phyloP scores from a whole-genome alignment of 1,284 basidiomycete genomes.

The Psilocybe mexicana region DNA sequence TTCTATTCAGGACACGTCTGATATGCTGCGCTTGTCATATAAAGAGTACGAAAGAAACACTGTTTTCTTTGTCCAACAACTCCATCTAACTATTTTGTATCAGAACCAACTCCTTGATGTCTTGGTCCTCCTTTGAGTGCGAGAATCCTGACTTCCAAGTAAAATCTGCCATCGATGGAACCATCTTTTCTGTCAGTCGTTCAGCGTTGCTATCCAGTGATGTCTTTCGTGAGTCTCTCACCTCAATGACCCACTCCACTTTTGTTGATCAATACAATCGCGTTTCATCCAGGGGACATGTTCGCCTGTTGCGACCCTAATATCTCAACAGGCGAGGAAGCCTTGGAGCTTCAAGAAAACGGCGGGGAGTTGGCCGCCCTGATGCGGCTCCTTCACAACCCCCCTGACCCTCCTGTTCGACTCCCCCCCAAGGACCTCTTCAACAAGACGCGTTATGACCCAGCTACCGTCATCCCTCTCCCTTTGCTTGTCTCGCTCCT shows the following conservation, averaged over 20 bases:
- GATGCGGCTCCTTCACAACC: constrained; percentile 53
- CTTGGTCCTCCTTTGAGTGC: constrained; percentile 37
- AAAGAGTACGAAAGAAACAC: not conserved
- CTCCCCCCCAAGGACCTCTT: constrained; percentile 18
- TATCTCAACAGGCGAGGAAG: constrained; percentile 25
- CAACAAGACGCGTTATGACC: constrained; percentile 36
- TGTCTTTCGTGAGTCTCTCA: constrained; percentile 53
- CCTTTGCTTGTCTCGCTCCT: constrained; percentile 55
- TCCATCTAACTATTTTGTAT: not conserved
- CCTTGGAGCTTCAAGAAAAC: constrained; percentile 55
- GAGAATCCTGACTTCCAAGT: constrained; percentile 52
- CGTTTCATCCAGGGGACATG: constrained; percentile 48
- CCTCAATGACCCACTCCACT: not conserved
- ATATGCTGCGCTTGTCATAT: constrained; percentile 17
- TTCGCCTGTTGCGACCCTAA: constrained; percentile 53
- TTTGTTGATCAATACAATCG: not conserved
- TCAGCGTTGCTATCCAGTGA: constrained; percentile 50
- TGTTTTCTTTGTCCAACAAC: not conserved
- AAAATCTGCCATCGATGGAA: constrained; percentile 49
- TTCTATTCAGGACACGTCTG: constrained; percentile 14
- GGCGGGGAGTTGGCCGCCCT: constrained; percentile 46
- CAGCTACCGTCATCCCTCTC: constrained; percentile 53
- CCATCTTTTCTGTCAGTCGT: constrained; percentile 48
- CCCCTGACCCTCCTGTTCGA: constrained; percentile 40
- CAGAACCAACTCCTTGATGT: constrained; percentile 8